These are phyloP conservation scores for Diaporthe amygdali DNA, from an alignment of 2,329 filamentous ascomycete genomes.

Conservation along the genomic window DNA sequence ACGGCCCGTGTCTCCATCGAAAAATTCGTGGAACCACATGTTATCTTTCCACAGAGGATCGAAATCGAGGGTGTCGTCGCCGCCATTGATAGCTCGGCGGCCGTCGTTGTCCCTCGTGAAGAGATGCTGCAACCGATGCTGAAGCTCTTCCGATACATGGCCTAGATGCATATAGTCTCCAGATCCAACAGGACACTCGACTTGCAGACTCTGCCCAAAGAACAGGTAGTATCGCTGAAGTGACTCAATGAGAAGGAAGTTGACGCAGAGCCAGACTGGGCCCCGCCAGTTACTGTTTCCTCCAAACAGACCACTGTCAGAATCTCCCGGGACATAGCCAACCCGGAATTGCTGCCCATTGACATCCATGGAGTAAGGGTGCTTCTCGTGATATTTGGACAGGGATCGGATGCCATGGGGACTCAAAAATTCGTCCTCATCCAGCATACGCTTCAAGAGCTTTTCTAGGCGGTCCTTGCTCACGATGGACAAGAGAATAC, in stretches of 20 bases:
- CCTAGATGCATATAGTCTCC: constrained; percentile 96
- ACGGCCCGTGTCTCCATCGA: constrained; percentile 88
- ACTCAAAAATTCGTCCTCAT: constrained; percentile 91
- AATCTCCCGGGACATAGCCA: constrained; percentile 91
- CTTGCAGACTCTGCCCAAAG: constrained; percentile 85
- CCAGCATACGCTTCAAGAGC: constrained; percentile 89
- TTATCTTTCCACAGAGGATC: constrained; percentile 93
- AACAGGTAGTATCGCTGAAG: constrained; percentile 96
- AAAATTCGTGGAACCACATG: constrained; percentile 97
- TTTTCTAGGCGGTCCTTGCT: constrained; percentile 91
- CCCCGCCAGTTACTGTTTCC: constrained; percentile 98
- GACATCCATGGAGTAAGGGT: constrained; percentile 94
- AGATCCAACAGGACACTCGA: constrained; percentile 93
- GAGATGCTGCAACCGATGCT: constrained; percentile 91
- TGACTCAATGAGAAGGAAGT: constrained; percentile 92
- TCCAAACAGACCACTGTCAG: constrained; percentile 91
- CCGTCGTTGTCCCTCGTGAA: constrained; percentile 86
- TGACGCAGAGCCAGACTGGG: constrained; percentile 95
- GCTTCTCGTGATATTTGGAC: constrained; percentile 87
- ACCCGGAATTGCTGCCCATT: constrained; percentile 90
- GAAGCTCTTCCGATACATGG: constrained; percentile 91
- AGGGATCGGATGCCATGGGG: constrained; percentile 90
- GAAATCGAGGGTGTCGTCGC: constrained; percentile 85
- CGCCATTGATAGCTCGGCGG: constrained; percentile 84
- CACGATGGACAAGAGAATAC: constrained; percentile 86